A percentile compares a stretch with the other conserved stretches of the same genome.
Conservation (phyloP, 768 basidiomycete species). For the Rhodosporidiobolus odoratus region DNA sequence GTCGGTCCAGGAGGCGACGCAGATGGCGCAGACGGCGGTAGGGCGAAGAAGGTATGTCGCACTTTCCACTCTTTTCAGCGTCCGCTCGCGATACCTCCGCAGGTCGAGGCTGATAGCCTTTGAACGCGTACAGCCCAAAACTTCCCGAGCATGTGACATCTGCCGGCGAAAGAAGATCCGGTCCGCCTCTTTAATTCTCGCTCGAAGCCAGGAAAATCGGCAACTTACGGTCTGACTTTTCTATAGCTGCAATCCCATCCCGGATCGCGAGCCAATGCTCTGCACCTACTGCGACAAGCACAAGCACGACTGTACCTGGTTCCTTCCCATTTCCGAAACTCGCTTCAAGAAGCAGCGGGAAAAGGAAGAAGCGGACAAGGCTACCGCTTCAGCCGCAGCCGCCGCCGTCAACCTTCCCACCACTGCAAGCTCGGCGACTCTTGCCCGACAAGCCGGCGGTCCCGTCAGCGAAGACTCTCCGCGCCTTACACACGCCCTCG, state of each 20-base stretch:
- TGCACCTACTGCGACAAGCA: constrained; percentile 96
- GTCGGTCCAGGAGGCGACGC: background rate
- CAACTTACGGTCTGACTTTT: constrained; percentile 17
- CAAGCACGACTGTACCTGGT: constrained; percentile 89
- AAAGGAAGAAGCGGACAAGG: constrained; percentile 58
- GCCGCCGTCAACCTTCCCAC: constrained; percentile 25
- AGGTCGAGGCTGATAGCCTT: too few species aligned
- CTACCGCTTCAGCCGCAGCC: background rate
- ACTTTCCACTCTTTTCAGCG: background rate
- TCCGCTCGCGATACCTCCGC: too few species aligned
- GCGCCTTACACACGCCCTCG: background rate
- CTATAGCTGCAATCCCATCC: constrained; percentile 72
- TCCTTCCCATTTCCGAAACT: constrained; percentile 96
- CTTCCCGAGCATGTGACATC: constrained; percentile 83
- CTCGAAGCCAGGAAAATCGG: background rate
- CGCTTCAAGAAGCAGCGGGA: constrained; percentile 94
- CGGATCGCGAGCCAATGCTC: constrained; percentile 67
- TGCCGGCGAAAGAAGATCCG: constrained; percentile 87
- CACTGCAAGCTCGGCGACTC: constrained; percentile 21
- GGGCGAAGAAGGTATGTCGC: background rate
- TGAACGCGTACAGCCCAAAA: constrained; percentile 56
- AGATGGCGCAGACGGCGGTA: background rate
- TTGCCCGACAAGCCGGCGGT: constrained; percentile 2
- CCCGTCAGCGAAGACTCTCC: background rate
- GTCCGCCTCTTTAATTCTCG: constrained; percentile 44